A percentile compares a stretch with the other conserved stretches of the same genome.
Evolutionary conservation across 768 basidiomycete genomes (phyloP).

Genomic region (Lentinus brumalis): DNA sequence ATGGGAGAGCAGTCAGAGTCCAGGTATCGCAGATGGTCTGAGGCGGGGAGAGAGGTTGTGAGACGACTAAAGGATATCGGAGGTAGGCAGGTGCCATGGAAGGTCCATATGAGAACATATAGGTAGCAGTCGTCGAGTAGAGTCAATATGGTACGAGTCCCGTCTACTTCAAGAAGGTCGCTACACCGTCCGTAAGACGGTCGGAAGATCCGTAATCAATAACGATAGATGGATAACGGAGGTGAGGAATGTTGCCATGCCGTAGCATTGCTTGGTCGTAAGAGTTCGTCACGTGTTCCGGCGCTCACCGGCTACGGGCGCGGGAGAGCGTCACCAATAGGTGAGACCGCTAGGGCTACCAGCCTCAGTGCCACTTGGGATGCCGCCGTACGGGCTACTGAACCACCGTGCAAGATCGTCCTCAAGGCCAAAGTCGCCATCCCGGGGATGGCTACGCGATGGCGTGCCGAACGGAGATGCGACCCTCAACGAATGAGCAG

Average conservation of each 20-base stretch:
- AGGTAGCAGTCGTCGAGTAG: background rate
- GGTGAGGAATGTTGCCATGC: background rate
- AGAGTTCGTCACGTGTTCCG: too few relatives aligned
- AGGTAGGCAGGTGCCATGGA: too few relatives aligned
- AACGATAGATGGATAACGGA: conserved; percentile 16
- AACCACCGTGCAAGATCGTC: conserved; percentile 65
- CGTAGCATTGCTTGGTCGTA: too few relatives aligned
- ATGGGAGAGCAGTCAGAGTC: background rate
- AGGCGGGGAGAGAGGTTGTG: background rate
- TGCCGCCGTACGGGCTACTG: conserved; percentile 23
- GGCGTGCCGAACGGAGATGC: conserved; percentile 31
- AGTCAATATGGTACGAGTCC: conserved; percentile 11
- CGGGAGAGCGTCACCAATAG: background rate
- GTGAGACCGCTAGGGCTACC: background rate
- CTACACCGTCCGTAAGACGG: conserved; percentile 7
- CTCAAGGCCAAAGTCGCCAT: conserved; percentile 65
- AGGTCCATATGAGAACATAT: background rate
- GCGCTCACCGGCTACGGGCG: too few relatives aligned
- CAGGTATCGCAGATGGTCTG: background rate
- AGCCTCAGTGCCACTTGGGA: background rate
- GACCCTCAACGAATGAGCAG: conserved; percentile 11
- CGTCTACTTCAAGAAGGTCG: conserved; percentile 12
- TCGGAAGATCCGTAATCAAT: conserved; percentile 11
- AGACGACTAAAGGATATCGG: too few relatives aligned
- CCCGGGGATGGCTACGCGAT: conserved; percentile 57